Evolutionary conservation across 2,329 filamentous ascomycete species (phyloP), one percentile per base, ranked within the genome.

Genomic region (Cadophora sp.): DNA sequence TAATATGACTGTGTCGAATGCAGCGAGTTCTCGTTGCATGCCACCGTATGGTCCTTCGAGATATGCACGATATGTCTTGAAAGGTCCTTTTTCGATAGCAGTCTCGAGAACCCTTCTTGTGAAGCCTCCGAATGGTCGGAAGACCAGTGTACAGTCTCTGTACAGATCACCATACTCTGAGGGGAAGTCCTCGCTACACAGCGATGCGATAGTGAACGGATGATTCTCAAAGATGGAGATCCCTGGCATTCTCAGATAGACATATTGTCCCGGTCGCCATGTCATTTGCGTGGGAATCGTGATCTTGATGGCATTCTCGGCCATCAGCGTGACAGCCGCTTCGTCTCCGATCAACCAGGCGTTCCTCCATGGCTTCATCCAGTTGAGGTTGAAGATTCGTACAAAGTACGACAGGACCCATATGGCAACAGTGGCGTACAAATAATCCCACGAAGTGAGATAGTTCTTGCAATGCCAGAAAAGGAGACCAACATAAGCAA

Each of bases 401-500:
- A 90, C 80, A 29, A 89, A 75, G 77, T 96, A 94, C 63, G 93
- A 96, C 6, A 91, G 73, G 1, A 86, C 81, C 90, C 94, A 96
- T 70, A 97, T 93, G 53, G 82, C 92, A 27, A 94, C 80, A 0
- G 93, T 96, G 1, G 92, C 89, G 76, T 88, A 97, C 2, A 98
- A 87, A 76, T 97, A 98, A 76, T 88, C 84, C 94, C 94, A 97
- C 0, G 94, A 97, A 65, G 90, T 90, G 46, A 97, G 86, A 73
- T 92, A 97, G 80, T 97, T 97, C 80, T 94, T 92, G 75, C 92
- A 96, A 79, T 98, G 95, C 95, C 95, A 98, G 81, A 98, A 97
- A 31, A 98, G 85, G 78, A 97, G 86, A 1, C 86, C 94, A 7
- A 97, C 83, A 76, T 96, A 97, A 16, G 92, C 83, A 48, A 94